Evolutionary conservation across 2,329 filamentous ascomycete species (phyloP).

Genomic region (Tolypocladium paradoxum): DNA sequence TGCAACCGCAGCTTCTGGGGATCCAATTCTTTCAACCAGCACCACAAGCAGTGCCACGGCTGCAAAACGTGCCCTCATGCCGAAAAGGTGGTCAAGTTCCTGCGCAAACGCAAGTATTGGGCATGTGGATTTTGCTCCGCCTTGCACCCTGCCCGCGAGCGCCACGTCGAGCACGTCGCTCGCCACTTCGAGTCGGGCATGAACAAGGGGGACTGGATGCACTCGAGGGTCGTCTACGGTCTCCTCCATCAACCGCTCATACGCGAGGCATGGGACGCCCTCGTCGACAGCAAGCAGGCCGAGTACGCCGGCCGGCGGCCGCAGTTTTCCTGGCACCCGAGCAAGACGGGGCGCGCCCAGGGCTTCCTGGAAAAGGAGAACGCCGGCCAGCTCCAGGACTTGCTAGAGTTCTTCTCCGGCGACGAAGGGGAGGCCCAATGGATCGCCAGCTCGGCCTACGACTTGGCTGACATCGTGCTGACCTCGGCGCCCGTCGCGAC

Average conservation of each 20-base stretch:
- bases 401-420: slow-evolving; percentile 54
- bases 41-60: slow-evolving; percentile 54
- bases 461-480: slow-evolving; percentile 38
- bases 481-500: slow-evolving; percentile 20
- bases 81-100: slow-evolving; percentile 51
- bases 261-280: slow-evolving; percentile 48
- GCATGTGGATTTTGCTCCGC: slow-evolving; percentile 59
- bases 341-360: slow-evolving; percentile 44
- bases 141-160: slow-evolving; percentile 51
- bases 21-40: slow-evolving; percentile 57
- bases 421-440: slow-evolving; percentile 44
- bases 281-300: slow-evolving; percentile 42
- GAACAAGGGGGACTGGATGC: slow-evolving; percentile 57
- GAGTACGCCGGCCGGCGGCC: slow-evolving; percentile 44
- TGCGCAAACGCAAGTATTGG: slow-evolving; percentile 55
- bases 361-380: slow-evolving; percentile 52
- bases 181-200: slow-evolving; percentile 54
- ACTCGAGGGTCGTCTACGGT: slow-evolving; percentile 57
- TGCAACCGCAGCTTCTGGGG: slow-evolving; percentile 60
- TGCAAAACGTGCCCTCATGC: slow-evolving; percentile 56
- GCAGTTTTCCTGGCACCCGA: slow-evolving; percentile 51
- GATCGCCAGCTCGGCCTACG: slow-evolving; percentile 48
- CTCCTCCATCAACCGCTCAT: slow-evolving; percentile 56
- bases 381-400: slow-evolving; percentile 51
- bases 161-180: slow-evolving; percentile 58